These are phyloP conservation scores for Aplosporella prunicola DNA, from an alignment of 2,329 filamentous ascomycete genomes.

Conservation along the genomic window DNA sequence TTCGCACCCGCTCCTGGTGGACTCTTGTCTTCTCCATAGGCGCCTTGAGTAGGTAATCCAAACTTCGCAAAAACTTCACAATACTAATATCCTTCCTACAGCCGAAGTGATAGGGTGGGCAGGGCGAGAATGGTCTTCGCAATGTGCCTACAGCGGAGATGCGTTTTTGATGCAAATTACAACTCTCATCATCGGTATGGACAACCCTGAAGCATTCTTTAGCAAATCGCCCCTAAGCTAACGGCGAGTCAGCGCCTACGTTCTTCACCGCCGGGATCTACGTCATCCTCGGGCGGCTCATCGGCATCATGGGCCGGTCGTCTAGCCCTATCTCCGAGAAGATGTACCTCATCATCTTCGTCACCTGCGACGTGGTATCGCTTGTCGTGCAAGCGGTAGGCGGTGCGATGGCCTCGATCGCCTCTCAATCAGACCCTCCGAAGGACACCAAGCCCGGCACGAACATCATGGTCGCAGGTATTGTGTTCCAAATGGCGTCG, in stretches of 20 bases:
- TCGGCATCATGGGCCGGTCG: conserved; percentile 34
- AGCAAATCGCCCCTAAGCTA: too few species aligned
- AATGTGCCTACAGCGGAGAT: conserved; percentile 40
- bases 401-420: conserved; percentile 38
- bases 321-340: conserved; percentile 35
- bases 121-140: conserved; percentile 39
- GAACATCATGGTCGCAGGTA: conserved; percentile 44
- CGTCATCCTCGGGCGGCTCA: conserved; percentile 40
- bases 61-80: neutral
- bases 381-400: conserved; percentile 48
- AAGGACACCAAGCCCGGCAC: conserved; percentile 37
- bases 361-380: conserved; percentile 45
- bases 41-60: conserved; percentile 4
- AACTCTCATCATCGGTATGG: conserved; percentile 34
- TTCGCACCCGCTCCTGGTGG: neutral
- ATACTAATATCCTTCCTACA: conserved; percentile 7
- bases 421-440: too few species aligned
- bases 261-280: conserved; percentile 47
- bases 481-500: conserved; percentile 49
- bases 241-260: too few species aligned
- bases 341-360: conserved; percentile 42
- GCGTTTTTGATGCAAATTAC: conserved; percentile 45
- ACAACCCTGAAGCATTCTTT: too few species aligned
- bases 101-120: conserved; percentile 42
- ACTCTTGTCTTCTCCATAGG: conserved; percentile 5